phyloP scores from a whole-genome alignment of 257 asterid species.

The Nicotiana benthamiana region DNA sequence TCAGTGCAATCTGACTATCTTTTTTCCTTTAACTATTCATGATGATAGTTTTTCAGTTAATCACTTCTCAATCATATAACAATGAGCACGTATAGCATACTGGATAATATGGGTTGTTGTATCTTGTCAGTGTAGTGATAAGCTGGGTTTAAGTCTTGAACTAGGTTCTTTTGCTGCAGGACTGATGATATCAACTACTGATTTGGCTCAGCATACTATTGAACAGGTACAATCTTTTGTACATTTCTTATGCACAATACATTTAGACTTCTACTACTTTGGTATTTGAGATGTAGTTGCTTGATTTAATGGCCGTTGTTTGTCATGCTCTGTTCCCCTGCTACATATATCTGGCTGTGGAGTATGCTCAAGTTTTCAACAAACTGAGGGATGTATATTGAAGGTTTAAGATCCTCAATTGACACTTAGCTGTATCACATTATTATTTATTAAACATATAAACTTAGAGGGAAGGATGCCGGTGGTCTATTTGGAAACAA shows the following conservation, averaged over 20 bases:
- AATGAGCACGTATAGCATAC: background rate
- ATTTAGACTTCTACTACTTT: no score
- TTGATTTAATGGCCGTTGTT: no score
- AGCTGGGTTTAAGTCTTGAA: slow-evolving; percentile 77
- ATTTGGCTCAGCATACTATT: slow-evolving; percentile 70
- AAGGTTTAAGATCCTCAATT: slow-evolving; percentile 4
- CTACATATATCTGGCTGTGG: background rate
- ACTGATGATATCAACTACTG: slow-evolving; percentile 83
- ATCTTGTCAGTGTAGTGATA: slow-evolving; percentile 73
- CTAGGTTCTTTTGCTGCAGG: slow-evolving; percentile 93
- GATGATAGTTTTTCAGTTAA: no score
- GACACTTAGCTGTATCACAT: background rate
- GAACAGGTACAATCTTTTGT: slow-evolving; percentile 45
- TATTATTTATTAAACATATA: background rate
- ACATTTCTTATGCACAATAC: background rate
- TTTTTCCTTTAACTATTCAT: no score
- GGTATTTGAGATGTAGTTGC: no score
- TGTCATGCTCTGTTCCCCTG: no score
- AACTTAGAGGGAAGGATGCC: no score
- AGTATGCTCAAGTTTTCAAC: background rate
- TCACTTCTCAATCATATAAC: no score
- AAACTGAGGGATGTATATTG: background rate
- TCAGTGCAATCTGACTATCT: no score
- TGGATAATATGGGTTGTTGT: slow-evolving; percentile 7
- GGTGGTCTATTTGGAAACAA: no score